Conservation (phyloP, 169 alveolate species). For the Perkinsus marinus region DNA sequence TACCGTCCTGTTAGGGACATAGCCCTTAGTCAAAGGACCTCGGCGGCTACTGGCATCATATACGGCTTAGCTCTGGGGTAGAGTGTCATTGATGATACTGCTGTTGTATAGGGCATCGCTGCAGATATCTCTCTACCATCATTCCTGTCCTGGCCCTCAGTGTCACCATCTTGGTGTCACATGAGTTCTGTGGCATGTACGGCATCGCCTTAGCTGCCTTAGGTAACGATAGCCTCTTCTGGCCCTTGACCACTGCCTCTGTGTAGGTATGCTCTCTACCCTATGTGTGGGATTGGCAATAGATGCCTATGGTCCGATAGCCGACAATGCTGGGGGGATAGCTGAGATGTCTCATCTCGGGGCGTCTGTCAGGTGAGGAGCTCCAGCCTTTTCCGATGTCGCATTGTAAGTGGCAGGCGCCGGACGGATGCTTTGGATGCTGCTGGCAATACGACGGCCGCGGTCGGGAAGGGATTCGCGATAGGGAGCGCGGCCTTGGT, state of each 20-base stretch:
- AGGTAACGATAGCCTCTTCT: conserved; percentile 53
- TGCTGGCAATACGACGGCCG: conserved; percentile 61
- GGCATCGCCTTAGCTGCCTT: conserved; percentile 61
- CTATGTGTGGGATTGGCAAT: conserved; percentile 48
- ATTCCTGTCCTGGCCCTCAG: conserved; percentile 49
- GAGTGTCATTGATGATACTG: conserved; percentile 4
- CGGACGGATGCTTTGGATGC: conserved; percentile 57
- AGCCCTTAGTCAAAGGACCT: conserved; percentile 46
- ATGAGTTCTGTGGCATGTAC: conserved; percentile 42
- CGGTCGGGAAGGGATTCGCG: conserved; percentile 59
- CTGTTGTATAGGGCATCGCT: conserved; percentile 26
- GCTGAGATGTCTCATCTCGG: conserved; percentile 49
- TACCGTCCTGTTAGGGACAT: conserved; percentile 55
- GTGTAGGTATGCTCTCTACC: conserved; percentile 63
- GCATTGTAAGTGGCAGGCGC: conserved; percentile 43
- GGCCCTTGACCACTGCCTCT: conserved; percentile 47
- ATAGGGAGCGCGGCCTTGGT: conserved; percentile 60
- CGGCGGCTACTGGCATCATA: conserved; percentile 58
- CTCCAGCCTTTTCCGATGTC: conserved; percentile 18
- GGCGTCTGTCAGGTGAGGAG: conserved; percentile 23
- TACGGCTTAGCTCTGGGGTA: conserved; percentile 53
- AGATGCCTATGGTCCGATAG: conserved; percentile 62
- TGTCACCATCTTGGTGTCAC: conserved; percentile 40
- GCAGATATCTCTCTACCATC: conserved; percentile 23
- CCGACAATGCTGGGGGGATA: conserved; percentile 67